Conservation (phyloP, 2,329 filamentous ascomycete species). For the Cladosporium austrohemisphaericum region DNA sequence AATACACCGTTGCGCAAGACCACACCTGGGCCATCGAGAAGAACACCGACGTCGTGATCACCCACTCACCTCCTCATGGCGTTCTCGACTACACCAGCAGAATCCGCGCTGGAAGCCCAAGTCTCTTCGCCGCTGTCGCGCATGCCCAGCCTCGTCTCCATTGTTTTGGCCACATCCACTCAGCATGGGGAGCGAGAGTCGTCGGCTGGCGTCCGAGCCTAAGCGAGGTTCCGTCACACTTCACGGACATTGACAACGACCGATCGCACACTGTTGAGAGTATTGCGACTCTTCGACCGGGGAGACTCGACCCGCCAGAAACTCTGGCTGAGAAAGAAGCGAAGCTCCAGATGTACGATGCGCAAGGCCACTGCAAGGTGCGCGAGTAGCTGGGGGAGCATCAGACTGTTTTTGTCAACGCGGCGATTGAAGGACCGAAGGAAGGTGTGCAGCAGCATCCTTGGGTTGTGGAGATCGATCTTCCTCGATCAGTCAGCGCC, state of each 20-base stretch:
- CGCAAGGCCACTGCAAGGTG: conserved; percentile 9
- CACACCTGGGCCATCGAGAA: conserved; percentile 22
- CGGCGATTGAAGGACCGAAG: conserved; percentile 48
- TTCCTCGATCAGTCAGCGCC: conserved; percentile 32
- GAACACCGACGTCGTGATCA: conserved; percentile 38
- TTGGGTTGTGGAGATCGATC: conserved; percentile 52
- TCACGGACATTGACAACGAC: conserved; percentile 46
- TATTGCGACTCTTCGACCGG: conserved; percentile 26
- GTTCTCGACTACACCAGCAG: conserved; percentile 27
- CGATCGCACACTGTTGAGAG: conserved; percentile 38
- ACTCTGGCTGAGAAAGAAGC: not conserved
- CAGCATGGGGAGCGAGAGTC: conserved; percentile 55
- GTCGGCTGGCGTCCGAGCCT: conserved; percentile 49
- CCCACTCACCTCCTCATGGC: conserved; percentile 37
- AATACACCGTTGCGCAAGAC: conserved; percentile 48
- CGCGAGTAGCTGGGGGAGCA: conserved; percentile 19
- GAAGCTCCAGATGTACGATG: not conserved
- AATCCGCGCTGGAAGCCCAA: conserved; percentile 39
- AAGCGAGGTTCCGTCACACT: conserved; percentile 32
- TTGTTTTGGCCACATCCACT: conserved; percentile 60
- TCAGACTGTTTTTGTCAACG: conserved; percentile 60
- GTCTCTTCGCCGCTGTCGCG: conserved; percentile 47
- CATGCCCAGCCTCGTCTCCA: conserved; percentile 46
- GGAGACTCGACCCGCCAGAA: conserved; percentile 18
- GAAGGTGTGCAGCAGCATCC: conserved; percentile 46